Evolutionary conservation across 2,329 filamentous ascomycete genomes (phyloP).

Genomic region (Tolypocladium tundrense): DNA sequence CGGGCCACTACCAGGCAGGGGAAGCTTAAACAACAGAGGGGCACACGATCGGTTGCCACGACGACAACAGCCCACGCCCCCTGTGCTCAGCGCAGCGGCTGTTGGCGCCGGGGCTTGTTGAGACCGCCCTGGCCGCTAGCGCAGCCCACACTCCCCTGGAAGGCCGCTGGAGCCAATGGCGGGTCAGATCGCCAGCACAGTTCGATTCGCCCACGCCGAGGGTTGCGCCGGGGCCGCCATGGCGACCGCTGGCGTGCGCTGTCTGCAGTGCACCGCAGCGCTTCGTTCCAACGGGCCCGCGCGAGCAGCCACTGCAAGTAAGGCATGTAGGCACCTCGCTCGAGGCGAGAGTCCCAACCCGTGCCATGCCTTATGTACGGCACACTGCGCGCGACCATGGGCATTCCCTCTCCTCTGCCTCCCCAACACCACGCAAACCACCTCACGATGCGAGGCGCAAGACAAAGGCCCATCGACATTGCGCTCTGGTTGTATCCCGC

Average conservation of each 20-base stretch:
- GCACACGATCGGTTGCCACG: conserved; percentile 7
- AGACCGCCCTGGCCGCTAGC: background rate
- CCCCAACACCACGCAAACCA: conserved; percentile 7
- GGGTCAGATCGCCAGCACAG: background rate
- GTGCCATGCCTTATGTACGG: background rate
- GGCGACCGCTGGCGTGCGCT: conserved; percentile 5
- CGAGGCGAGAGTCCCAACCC: too few relatives aligned
- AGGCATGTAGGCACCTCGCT: too few relatives aligned
- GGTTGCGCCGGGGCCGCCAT: conserved; percentile 3
- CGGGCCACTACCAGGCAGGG: background rate
- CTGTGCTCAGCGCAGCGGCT: background rate
- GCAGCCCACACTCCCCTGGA: background rate
- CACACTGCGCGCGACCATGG: background rate
- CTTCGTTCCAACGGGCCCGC: conserved; percentile 1
- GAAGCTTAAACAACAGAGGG: conserved; percentile 11
- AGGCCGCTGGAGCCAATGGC: background rate
- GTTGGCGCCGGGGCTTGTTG: background rate
- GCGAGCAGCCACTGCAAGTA: background rate
- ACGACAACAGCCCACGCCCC: background rate
- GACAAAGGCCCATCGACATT: conserved; percentile 6
- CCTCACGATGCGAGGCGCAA: conserved; percentile 12
- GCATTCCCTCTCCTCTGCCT: background rate
- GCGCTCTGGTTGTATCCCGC: conserved; percentile 3
- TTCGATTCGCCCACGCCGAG: background rate
- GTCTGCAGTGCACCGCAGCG: background rate